Evolutionary conservation across 2,329 filamentous ascomycete genomes (phyloP).

Genomic region (Neonectria faginata): DNA sequence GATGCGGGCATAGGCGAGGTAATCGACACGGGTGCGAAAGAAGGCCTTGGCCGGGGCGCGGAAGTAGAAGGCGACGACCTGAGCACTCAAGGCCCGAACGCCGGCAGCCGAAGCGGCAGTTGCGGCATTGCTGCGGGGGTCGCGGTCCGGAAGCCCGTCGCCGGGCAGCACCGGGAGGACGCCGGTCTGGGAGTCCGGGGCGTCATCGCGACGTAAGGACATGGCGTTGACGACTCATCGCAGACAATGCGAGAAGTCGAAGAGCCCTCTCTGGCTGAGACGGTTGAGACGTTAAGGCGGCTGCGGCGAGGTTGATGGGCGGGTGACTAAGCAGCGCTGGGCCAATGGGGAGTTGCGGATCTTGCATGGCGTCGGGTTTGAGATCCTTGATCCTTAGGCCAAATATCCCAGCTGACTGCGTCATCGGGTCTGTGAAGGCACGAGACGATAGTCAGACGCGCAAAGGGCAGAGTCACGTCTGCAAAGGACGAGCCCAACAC

Average conservation of each 20-base stretch:
- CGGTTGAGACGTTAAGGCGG: conserved; percentile 6
- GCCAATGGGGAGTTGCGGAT: conserved; percentile 35
- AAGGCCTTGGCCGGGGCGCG: conserved; percentile 92
- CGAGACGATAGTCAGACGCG: background rate
- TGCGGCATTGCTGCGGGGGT: conserved; percentile 65
- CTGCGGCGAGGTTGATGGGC: conserved; percentile 17
- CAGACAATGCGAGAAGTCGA: conserved; percentile 22
- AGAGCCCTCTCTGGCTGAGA: background rate
- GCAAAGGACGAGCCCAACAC: no score
- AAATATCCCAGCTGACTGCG: conserved; percentile 7
- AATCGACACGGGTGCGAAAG: conserved; percentile 90
- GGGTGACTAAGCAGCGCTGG: conserved; percentile 40
- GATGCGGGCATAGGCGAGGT: conserved; percentile 69
- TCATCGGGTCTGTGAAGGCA: background rate
- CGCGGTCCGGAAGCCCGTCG: conserved; percentile 56
- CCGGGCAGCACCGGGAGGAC: conserved; percentile 60
- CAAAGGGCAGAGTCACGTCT: no score
- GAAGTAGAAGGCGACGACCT: conserved; percentile 91
- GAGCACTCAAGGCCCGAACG: conserved; percentile 84
- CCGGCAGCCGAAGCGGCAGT: conserved; percentile 86
- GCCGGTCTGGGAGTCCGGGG: conserved; percentile 44
- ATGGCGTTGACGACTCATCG: conserved; percentile 52
- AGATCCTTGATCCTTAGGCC: conserved; percentile 22
- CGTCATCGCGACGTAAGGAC: conserved; percentile 50
- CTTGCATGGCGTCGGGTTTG: conserved; percentile 18